phyloP scores from a whole-genome alignment of 2,329 filamentous ascomycete species.

The Alternaria novae-zelandiae region DNA sequence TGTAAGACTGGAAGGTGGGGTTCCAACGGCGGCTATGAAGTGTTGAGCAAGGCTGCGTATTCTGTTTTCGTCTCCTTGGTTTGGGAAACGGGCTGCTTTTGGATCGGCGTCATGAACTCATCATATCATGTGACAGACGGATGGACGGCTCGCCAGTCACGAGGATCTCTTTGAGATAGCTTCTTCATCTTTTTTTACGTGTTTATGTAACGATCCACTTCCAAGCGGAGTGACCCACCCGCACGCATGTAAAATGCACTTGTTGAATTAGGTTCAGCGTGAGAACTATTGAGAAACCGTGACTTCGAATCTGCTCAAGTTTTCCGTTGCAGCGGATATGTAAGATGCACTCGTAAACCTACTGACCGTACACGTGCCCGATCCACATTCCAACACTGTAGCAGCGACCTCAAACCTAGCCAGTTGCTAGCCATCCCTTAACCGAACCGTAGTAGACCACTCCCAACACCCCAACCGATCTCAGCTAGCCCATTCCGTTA shows the following conservation, averaged over 20 bases:
- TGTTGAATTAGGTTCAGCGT: not conserved
- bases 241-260: conserved; percentile 12
- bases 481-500: not conserved
- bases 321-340: not conserved
- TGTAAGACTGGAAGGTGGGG: conserved; percentile 12
- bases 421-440: not conserved
- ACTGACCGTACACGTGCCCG: not conserved
- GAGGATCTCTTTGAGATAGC: not conserved
- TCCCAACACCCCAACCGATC: not conserved
- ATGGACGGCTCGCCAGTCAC: not conserved
- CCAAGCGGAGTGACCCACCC: not conserved
- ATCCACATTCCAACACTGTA: not conserved
- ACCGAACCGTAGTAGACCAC: not conserved
- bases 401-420: not conserved
- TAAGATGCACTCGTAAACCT: not conserved
- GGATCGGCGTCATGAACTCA: conserved; percentile 10
- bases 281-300: not conserved
- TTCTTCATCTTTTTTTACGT: conserved; percentile 8
- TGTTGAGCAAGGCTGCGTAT: not conserved
- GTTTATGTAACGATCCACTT: conserved; percentile 29
- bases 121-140: not conserved
- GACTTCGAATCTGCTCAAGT: not conserved
- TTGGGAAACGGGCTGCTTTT: conserved; percentile 9
- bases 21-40: not conserved
- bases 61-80: conserved; percentile 10